These are phyloP conservation scores for Hanseniaspora jakobsenii DNA, from an alignment of 805 yeast species.

Conservation along the genomic window DNA sequence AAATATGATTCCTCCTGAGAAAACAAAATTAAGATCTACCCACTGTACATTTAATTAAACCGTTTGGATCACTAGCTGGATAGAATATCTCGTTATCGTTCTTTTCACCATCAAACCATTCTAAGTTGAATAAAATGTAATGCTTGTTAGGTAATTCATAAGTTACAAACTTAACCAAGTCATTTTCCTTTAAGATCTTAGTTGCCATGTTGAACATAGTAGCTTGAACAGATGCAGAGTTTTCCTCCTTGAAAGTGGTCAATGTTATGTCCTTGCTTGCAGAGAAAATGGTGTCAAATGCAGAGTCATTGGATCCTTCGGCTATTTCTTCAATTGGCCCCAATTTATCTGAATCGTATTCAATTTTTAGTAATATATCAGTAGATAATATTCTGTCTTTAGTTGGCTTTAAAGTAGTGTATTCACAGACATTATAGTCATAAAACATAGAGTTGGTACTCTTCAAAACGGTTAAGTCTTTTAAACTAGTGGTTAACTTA, in stretches of 20 bases:
- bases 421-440: constrained; percentile 76
- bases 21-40: constrained; percentile 57
- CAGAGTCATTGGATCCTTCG: constrained; percentile 43
- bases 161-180: constrained; percentile 50
- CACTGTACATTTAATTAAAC: constrained; percentile 78
- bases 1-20: no score
- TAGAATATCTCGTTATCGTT: constrained; percentile 76
- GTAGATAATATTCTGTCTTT: constrained; percentile 79
- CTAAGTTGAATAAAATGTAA: constrained; percentile 65
- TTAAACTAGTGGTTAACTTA: constrained; percentile 53
- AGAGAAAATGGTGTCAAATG: constrained; percentile 54
- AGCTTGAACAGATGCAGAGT: constrained; percentile 91
- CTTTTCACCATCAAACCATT: constrained; percentile 68
- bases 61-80: constrained; percentile 88
- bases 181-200: constrained; percentile 49
- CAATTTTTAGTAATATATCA: constrained; percentile 66
- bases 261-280: constrained; percentile 58
- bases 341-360: constrained; percentile 41
- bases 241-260: constrained; percentile 67
- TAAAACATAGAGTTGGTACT: constrained; percentile 88
- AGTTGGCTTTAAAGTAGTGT: constrained; percentile 76
- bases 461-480: constrained; percentile 73
- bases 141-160: constrained; percentile 86
- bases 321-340: constrained; percentile 40
- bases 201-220: constrained; percentile 90